phyloP scores from a whole-genome alignment of 2,329 filamentous ascomycete species.

The Reticulascus tulasneorum region DNA sequence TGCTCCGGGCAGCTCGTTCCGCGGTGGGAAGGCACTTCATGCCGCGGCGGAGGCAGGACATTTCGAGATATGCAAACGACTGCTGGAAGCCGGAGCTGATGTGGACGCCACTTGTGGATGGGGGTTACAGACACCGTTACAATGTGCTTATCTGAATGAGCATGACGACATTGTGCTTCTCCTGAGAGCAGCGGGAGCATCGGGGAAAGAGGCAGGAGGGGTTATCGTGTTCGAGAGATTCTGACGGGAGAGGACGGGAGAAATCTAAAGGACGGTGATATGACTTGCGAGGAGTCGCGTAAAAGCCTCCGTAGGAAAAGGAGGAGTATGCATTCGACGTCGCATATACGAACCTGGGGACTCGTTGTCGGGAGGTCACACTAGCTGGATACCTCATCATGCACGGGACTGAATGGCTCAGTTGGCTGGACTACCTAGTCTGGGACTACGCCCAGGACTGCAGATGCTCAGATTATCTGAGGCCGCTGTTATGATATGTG shows the following conservation, averaged over 20 bases:
- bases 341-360: too few relatives aligned
- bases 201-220: constrained; percentile 10
- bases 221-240: constrained; percentile 7
- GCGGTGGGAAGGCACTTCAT: constrained; percentile 18
- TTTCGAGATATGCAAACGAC: constrained; percentile 17
- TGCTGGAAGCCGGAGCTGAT: constrained; percentile 31
- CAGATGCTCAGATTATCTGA: too few relatives aligned
- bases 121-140: constrained; percentile 24
- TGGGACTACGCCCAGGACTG: too few relatives aligned
- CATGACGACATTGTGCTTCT: constrained; percentile 36
- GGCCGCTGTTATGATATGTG: too few relatives aligned
- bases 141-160: constrained; percentile 29
- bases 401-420: not conserved
- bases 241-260: constrained; percentile 2
- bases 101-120: constrained; percentile 23
- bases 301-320: too few relatives aligned
- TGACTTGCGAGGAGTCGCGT: too few relatives aligned
- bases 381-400: not conserved
- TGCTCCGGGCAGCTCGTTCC: constrained; percentile 16
- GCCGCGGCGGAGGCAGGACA: constrained; percentile 10
- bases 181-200: constrained; percentile 31
- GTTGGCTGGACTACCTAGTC: not conserved
- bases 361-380: not conserved
- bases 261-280: too few relatives aligned
- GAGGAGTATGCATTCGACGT: not conserved